Evolutionary conservation across 805 yeast genomes (phyloP), one percentile per base, ranked within the genome.

Genomic region (Yamadazyma phyllophila): DNA sequence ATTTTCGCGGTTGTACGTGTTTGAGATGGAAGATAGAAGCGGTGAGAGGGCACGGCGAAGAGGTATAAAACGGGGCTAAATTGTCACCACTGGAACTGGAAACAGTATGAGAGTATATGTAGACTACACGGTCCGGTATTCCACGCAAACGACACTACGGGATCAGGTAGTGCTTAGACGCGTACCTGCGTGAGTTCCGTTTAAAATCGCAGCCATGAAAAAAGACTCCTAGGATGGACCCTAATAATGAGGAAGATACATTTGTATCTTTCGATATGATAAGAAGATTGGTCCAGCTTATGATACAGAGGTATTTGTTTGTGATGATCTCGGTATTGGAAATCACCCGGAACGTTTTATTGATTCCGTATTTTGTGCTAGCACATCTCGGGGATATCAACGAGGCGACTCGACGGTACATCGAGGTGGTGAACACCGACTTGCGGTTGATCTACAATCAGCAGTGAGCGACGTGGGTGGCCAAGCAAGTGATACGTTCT

Each of bases 351-450:
- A 44, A 44, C 35, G 14, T 39, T 4, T 26, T 44, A 7, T 35
- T 44, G 36, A 14, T 44, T 29, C 47, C 47, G n/a, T 44, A 32
- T 15, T 44, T 44, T 14, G 16, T 34, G 3, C 26, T 44, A 10
- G 26, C 38, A 11, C 14, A 34, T 29, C 27, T 17, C 4, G 30
- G 17, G 14, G 27, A 44, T 24, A 27, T 39, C 2, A 38, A 44
- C 17, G 41, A 36, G 16, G 43, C 43, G 3, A 39, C 40, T 12
- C 43, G 39, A 35, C 33, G 43, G 36, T 44, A 27, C 13, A 9
- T 39, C n/a, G 47, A 44, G 35, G 29, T 44, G 7, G 17, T 44
- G 7, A 44, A 44, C 13, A 44, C 43, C 2, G 47, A 44, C 17
- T 34, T 44, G 11, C 15, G 47, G 26, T 13, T 44, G 13, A 44